Base-by-base conservation (phyloP, 2,329 filamentous ascomycete genomes). In the Aspergillus tamarii region DNA sequence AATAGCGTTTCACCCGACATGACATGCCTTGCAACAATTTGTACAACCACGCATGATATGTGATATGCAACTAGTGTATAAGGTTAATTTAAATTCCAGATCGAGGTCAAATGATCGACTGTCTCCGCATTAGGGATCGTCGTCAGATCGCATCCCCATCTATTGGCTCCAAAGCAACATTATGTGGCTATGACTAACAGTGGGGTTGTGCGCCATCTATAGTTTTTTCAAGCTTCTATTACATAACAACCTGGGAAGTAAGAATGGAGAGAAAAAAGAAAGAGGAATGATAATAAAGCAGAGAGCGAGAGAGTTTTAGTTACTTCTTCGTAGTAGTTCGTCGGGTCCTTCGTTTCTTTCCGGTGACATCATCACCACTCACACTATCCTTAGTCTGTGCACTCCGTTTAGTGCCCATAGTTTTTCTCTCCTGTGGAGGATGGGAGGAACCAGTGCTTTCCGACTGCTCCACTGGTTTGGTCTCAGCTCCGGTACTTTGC, bases 271-370 rank as follows among this genome's bases (percentile, higher is more conserved):
- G 7, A 32, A 34, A 23, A 54, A 3, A 21, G 16, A 36, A 21
- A 36, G 16, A 21, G 6, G 2, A 53, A 21, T 28, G 0, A 10
- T 14, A 36, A 14, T 21, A 8, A 50, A 26, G 26, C 14, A 11
- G 6, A 50, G 21, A 26, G 19, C 11, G n/a, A 28, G 23, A 26
- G 10, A 46, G 43, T 4, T 26, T 28, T 48, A 28, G 23, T 30
- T 19, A 41, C 21, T 60, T 41, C 48, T 60, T 23, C 43, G 68
- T 64, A 28, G 48, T 50, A 32, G 45, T 45, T 36, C 60, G 60
- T 41, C 64, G 68, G 3, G 69, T 73, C 59, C 69, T 74, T 16
- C 66, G 70, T 61, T 71, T 75, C 60, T 75, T 76, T 36, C 59
- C 65, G 14, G 67, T 65, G 56, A 60, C 56, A 57, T 60, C 63